Conservation (phyloP, 2,329 filamentous ascomycete genomes). For the Colletotrichum incanum region DNA sequence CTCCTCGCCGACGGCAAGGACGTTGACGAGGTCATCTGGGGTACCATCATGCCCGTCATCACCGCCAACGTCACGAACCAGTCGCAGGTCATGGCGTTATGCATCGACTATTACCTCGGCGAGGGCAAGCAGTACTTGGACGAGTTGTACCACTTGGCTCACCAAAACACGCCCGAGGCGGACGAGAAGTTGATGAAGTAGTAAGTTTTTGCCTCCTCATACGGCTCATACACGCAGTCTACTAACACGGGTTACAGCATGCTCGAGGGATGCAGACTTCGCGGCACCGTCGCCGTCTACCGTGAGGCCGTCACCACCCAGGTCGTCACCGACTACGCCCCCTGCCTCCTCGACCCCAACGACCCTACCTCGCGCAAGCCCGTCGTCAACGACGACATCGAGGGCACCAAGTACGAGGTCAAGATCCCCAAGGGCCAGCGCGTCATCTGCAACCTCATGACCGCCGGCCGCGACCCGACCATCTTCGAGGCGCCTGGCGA, state of each 20-base stretch:
- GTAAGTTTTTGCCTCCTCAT: constrained; percentile 45
- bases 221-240: background rate
- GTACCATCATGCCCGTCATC: constrained; percentile 70
- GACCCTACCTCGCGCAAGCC: constrained; percentile 43
- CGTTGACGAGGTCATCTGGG: constrained; percentile 69
- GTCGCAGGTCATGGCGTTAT: constrained; percentile 70
- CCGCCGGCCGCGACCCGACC: constrained; percentile 62
- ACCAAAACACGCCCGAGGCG: constrained; percentile 63
- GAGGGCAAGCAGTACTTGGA: constrained; percentile 64
- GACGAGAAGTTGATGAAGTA: constrained; percentile 60
- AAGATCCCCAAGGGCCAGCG: constrained; percentile 57
- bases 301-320: constrained; percentile 58
- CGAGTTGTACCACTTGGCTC: constrained; percentile 67
- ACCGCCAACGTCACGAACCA: constrained; percentile 72
- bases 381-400: constrained; percentile 43
- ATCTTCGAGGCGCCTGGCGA: constrained; percentile 66
- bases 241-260: constrained; percentile 55
- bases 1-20: constrained; percentile 68
- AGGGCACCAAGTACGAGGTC: constrained; percentile 36
- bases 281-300: constrained; percentile 66
- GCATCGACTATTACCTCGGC: constrained; percentile 73
- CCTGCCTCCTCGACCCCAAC: constrained; percentile 43
- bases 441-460: constrained; percentile 66
- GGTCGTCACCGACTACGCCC: constrained; percentile 47
- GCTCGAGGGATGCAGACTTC: constrained; percentile 69